phyloP scores from a whole-genome alignment of 129 eudicot species.

The Centrapalus pauciflorus region DNA sequence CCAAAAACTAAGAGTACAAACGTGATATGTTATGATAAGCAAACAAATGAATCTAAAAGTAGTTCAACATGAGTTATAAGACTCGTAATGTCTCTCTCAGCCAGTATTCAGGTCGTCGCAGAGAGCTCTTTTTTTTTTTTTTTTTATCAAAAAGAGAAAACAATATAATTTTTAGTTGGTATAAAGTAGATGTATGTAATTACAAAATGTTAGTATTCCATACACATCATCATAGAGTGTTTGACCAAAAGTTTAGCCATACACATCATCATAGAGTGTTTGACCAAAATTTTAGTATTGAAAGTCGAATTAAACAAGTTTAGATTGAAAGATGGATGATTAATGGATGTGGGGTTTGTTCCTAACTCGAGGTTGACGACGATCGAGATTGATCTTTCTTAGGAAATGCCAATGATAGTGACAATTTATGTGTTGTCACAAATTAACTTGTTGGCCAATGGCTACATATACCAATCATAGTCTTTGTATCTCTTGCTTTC shows the following conservation, averaged over 20 bases:
- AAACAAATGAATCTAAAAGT: too few species aligned
- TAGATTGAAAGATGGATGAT: neutral
- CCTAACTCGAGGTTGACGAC: neutral
- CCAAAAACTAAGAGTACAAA: too few species aligned
- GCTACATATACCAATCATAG: conserved; percentile 12
- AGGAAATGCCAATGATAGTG: neutral
- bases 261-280: neutral
- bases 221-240: neutral
- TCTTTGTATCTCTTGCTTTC: neutral
- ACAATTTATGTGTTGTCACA: conserved; percentile 14
- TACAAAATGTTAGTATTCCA: too few species aligned
- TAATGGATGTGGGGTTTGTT: neutral
- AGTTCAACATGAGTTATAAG: too few species aligned
- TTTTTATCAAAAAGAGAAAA: too few species aligned
- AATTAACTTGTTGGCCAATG: conserved; percentile 14
- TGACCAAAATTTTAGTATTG: neutral
- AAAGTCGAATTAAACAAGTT: conserved; percentile 1
- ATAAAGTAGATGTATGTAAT: too few species aligned
- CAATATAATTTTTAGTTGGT: neutral
- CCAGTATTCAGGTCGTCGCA: too few species aligned
- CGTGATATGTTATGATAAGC: too few species aligned
- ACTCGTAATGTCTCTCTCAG: too few species aligned
- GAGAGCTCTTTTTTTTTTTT: too few species aligned
- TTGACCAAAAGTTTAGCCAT: neutral
- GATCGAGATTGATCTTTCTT: neutral